phyloP scores from a whole-genome alignment of 2,329 filamentous ascomycete species.

The Davidsoniella neocaledoniae region DNA sequence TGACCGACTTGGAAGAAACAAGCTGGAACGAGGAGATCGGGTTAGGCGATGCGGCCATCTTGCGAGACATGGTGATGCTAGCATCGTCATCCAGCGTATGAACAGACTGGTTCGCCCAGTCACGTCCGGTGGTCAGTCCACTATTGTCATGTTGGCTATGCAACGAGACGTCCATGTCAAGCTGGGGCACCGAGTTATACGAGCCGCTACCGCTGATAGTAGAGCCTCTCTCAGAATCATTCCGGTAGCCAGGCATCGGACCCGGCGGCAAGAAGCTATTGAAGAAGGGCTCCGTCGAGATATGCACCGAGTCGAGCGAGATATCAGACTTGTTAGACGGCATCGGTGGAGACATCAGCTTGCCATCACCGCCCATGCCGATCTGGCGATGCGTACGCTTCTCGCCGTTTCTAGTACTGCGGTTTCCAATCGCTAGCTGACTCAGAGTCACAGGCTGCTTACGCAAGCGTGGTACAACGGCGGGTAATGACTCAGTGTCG shows the following conservation, averaged over 20 bases:
- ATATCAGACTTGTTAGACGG: slow-evolving; percentile 11
- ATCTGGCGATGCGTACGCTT: slow-evolving; percentile 30
- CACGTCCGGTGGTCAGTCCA: slow-evolving; percentile 21
- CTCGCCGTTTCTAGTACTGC: slow-evolving; percentile 25
- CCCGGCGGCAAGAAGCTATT: slow-evolving; percentile 11
- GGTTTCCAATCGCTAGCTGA: slow-evolving; percentile 17
- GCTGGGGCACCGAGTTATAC: slow-evolving; percentile 59
- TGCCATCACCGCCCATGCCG: slow-evolving; percentile 22
- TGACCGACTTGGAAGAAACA: slow-evolving; percentile 32
- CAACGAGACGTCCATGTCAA: slow-evolving; percentile 45
- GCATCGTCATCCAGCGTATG: slow-evolving; percentile 13
- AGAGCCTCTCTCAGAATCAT: neutral
- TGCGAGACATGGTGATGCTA: neutral
- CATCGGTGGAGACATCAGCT: slow-evolving; percentile 17
- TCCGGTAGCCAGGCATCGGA: slow-evolving; percentile 18
- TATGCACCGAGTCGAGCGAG: slow-evolving; percentile 4
- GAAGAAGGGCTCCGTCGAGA: slow-evolving; percentile 8
- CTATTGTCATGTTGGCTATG: slow-evolving; percentile 23
- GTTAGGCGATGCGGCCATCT: slow-evolving; percentile 15
- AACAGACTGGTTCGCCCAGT: slow-evolving; percentile 40
- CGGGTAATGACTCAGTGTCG: neutral
- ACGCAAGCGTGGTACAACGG: slow-evolving; percentile 4
- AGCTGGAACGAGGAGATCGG: slow-evolving; percentile 31
- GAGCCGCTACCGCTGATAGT: slow-evolving; percentile 44
- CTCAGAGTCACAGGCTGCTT: slow-evolving; percentile 10